Conservation (phyloP, 75 land plant species). For the Isoetes taiwanensis region DNA sequence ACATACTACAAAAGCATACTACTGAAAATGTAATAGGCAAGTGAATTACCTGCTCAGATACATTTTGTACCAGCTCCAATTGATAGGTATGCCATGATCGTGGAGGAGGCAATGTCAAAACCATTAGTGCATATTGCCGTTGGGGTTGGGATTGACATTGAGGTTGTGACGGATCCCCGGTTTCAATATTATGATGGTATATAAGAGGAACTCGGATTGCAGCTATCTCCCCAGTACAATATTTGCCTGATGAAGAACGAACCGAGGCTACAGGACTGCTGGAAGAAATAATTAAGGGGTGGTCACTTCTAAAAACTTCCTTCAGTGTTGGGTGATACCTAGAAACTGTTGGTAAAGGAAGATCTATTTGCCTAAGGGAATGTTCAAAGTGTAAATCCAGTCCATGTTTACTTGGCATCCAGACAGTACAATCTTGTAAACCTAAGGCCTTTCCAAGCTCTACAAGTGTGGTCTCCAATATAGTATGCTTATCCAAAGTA, state of each 20-base stretch:
- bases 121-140: not conserved
- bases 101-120: not conserved
- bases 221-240: not conserved
- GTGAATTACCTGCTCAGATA: not conserved
- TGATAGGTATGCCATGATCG: not conserved
- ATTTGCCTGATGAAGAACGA: not conserved
- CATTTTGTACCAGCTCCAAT: not conserved
- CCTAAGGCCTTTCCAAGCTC: slow-evolving; percentile 1
- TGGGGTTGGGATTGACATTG: too few relatives aligned
- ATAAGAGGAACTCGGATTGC: not conserved
- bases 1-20: too few relatives aligned
- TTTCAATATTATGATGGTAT: not conserved
- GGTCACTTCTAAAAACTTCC: not conserved
- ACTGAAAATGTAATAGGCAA: too few relatives aligned
- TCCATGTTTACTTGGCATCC: not conserved
- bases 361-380: not conserved
- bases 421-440: not conserved
- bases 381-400: not conserved
- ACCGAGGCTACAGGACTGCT: not conserved
- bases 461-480: not conserved
- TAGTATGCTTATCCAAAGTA: not conserved
- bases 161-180: too few relatives aligned
- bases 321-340: not conserved
- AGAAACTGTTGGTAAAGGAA: not conserved
- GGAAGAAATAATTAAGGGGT: not conserved